Evolutionary conservation across 73 alveolate genomes (phyloP).

Genomic region (Uronychia setigera): DNA sequence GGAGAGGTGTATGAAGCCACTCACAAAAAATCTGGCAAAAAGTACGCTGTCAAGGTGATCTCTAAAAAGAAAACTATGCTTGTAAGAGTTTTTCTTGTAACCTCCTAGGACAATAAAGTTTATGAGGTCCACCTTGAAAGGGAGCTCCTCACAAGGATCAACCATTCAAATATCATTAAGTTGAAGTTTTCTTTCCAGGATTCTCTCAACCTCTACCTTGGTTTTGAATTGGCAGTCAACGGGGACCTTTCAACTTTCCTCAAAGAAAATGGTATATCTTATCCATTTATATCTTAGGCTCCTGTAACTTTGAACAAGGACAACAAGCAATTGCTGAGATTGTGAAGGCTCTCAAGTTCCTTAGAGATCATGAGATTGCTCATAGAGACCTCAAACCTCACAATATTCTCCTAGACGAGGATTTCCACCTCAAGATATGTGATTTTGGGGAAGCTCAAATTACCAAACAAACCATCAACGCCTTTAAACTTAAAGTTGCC

Average conservation of each 20-base stretch:
- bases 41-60: not conserved
- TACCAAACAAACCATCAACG: not conserved
- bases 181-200: constrained; percentile 5
- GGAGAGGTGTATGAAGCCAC: not conserved
- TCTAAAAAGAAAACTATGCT: not conserved
- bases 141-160: not conserved
- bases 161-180: not conserved
- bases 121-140: constrained; percentile 14
- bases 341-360: constrained; percentile 70
- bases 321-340: constrained; percentile 72
- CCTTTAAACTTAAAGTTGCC: not conserved
- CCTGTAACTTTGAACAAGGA: constrained; percentile 89
- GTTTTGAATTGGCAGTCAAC: constrained; percentile 16
- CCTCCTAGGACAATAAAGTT: constrained; percentile 9
- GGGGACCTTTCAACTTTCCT: constrained; percentile 22
- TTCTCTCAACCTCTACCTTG: not conserved
- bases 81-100: not conserved
- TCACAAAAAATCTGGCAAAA: constrained; percentile 1
- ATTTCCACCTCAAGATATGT: constrained; percentile 71
- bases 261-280: not conserved
- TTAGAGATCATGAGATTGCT: constrained; percentile 70
- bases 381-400: constrained; percentile 94
- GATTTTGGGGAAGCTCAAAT: constrained; percentile 81
- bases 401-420: constrained; percentile 79
- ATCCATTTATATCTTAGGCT: constrained; percentile 15